Conservation (phyloP, 108 stramenopile species). For the Skeletonema tropicum region DNA sequence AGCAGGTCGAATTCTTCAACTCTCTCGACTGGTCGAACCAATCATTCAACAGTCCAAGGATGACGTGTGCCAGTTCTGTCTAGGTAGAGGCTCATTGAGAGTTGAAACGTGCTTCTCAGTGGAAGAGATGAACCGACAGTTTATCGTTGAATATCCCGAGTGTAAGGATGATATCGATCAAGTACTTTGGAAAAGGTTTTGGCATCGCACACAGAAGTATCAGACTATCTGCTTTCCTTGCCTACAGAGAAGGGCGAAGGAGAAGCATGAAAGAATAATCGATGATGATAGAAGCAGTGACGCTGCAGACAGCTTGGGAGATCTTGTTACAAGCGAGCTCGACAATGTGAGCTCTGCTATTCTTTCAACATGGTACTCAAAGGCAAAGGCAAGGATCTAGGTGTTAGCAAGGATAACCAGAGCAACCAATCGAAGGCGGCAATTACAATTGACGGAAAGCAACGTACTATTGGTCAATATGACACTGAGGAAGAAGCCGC, state of each 20-base stretch:
- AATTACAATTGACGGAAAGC: too few species aligned
- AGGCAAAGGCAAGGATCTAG: too few species aligned
- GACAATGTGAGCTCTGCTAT: not conserved
- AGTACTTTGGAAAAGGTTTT: constrained; percentile 76
- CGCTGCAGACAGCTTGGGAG: not conserved
- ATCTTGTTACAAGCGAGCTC: not conserved
- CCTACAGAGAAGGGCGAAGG: constrained; percentile 31
- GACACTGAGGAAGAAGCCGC: too few species aligned
- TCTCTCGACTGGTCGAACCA: constrained; percentile 54
- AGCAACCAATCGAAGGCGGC: too few species aligned
- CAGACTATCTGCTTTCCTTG: constrained; percentile 66
- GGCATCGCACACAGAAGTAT: constrained; percentile 67
- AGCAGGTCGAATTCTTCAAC: constrained; percentile 55
- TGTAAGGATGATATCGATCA: constrained; percentile 68
- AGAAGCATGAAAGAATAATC: constrained; percentile 22
- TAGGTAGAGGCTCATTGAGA: constrained; percentile 71
- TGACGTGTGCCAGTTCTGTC: constrained; percentile 73
- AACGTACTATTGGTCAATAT: too few species aligned
- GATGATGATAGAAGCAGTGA: constrained; percentile 17
- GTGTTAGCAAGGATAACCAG: too few species aligned
- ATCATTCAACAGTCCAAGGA: constrained; percentile 60
- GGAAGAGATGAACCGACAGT: constrained; percentile 63
- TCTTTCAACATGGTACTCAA: not conserved
- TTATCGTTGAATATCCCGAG: constrained; percentile 46
- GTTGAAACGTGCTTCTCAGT: constrained; percentile 59